Conservation (phyloP, 306 rosid species). For the Leucaena leucocephala region DNA sequence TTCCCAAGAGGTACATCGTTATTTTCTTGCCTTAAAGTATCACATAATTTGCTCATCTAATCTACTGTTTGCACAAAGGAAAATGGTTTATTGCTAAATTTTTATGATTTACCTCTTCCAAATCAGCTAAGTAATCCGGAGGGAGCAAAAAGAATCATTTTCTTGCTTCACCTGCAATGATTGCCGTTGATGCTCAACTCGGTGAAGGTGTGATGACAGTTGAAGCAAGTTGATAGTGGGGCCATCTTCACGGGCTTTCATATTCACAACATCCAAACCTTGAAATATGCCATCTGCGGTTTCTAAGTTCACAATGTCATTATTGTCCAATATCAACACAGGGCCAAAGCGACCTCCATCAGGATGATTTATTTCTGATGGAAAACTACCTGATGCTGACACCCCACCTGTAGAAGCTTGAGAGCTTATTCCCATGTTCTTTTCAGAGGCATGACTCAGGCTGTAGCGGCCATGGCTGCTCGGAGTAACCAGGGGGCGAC, state of each 20-base stretch:
- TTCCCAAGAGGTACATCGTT: too few relatives aligned
- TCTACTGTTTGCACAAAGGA: not conserved
- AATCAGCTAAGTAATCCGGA: slow-evolving; percentile 52
- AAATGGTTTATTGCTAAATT: not conserved
- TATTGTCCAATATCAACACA: slow-evolving; percentile 45
- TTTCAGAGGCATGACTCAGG: slow-evolving; percentile 55
- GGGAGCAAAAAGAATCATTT: slow-evolving; percentile 61
- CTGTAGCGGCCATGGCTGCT: slow-evolving; percentile 54
- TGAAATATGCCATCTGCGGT: slow-evolving; percentile 60
- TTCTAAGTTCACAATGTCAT: slow-evolving; percentile 55
- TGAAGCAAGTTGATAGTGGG: slow-evolving; percentile 76
- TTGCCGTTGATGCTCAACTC: slow-evolving; percentile 68
- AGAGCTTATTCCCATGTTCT: slow-evolving; percentile 54
- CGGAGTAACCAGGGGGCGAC: slow-evolving; percentile 47
- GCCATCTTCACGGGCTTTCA: slow-evolving; percentile 49
- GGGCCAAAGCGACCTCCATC: slow-evolving; percentile 53
- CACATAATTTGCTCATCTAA: slow-evolving; percentile 4
- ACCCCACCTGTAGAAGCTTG: slow-evolving; percentile 53
- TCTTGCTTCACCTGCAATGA: slow-evolving; percentile 65
- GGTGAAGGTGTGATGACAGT: slow-evolving; percentile 81
- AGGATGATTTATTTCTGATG: slow-evolving; percentile 50
- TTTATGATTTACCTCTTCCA: slow-evolving; percentile 40
- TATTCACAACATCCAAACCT: slow-evolving; percentile 47
- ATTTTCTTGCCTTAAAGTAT: not conserved
- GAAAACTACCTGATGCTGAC: slow-evolving; percentile 50